These are phyloP conservation scores for Fragaria ananassa DNA, from an alignment of 306 rosid genomes.

Conservation along the genomic window DNA sequence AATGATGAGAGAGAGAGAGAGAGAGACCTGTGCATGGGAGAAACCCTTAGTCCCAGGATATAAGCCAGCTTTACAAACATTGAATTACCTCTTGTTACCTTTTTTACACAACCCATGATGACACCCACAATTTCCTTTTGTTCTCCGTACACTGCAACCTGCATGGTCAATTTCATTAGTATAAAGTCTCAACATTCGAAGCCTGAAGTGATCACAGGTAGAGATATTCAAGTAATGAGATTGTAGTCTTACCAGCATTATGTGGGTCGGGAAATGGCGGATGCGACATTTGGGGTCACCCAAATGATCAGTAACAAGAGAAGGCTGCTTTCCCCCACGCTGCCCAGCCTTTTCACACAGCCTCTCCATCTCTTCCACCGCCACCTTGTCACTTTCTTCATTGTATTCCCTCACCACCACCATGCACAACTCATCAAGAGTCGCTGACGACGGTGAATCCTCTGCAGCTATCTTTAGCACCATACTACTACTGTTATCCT, in stretches of 20 bases:
- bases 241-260: constrained; percentile 65
- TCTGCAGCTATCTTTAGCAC: constrained; percentile 61
- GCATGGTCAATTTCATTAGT: not conserved
- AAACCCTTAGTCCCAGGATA: constrained; percentile 88
- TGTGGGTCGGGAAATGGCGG: constrained; percentile 67
- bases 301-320: constrained; percentile 81
- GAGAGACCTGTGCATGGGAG: constrained; percentile 66
- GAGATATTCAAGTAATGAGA: not conserved
- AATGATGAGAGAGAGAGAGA: not conserved
- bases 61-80: constrained; percentile 63
- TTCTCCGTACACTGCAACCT: constrained; percentile 92
- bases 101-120: constrained; percentile 85
- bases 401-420: constrained; percentile 57
- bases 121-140: constrained; percentile 66
- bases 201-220: not conserved
- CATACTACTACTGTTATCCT: constrained; percentile 29
- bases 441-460: constrained; percentile 25
- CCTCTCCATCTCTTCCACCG: constrained; percentile 74
- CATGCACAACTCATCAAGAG: constrained; percentile 16
- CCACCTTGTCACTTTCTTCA: constrained; percentile 55
- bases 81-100: constrained; percentile 60
- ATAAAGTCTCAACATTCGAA: not conserved
- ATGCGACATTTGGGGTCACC: constrained; percentile 87
- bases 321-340: constrained; percentile 48
- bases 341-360: constrained; percentile 65